phyloP scores from a whole-genome alignment of 2,329 filamentous ascomycete genomes.

The Colletotrichum noveboracense region DNA sequence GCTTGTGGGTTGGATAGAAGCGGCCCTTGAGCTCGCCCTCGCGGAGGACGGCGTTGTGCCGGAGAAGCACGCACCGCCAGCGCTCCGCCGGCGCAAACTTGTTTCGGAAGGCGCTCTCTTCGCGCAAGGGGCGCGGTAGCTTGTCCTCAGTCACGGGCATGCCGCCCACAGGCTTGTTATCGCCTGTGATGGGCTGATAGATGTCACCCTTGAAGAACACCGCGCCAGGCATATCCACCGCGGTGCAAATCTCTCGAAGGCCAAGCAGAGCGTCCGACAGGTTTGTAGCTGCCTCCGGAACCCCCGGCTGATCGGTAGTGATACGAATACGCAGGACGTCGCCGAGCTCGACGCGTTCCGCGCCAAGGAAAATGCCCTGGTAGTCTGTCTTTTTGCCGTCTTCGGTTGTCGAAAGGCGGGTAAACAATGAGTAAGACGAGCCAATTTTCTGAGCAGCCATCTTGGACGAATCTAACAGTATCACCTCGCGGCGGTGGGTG shows the following conservation, averaged over 20 bases:
- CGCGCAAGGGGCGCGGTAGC: slow-evolving; percentile 45
- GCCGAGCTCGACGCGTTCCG: slow-evolving; percentile 52
- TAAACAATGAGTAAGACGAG: slow-evolving; percentile 55
- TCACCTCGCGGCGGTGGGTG: slow-evolving; percentile 41
- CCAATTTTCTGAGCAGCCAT: slow-evolving; percentile 55
- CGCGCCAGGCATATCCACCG: slow-evolving; percentile 34
- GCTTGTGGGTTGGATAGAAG: slow-evolving; percentile 62
- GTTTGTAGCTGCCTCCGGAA: background rate
- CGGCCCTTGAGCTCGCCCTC: slow-evolving; percentile 56
- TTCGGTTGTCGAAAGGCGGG: slow-evolving; percentile 33
- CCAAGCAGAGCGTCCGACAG: slow-evolving; percentile 40
- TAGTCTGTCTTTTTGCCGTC: slow-evolving; percentile 40
- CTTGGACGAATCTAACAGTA: slow-evolving; percentile 56
- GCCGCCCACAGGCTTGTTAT: slow-evolving; percentile 19
- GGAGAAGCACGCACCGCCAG: slow-evolving; percentile 45
- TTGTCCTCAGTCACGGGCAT: slow-evolving; percentile 37
- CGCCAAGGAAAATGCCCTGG: slow-evolving; percentile 56
- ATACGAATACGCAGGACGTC: slow-evolving; percentile 55
- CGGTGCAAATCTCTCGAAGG: slow-evolving; percentile 44
- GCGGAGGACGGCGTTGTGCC: slow-evolving; percentile 51
- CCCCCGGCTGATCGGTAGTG: slow-evolving; percentile 33
- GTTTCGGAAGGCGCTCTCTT: slow-evolving; percentile 45
- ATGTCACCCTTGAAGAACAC: slow-evolving; percentile 47
- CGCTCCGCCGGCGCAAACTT: slow-evolving; percentile 34
- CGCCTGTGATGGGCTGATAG: slow-evolving; percentile 38